Evolutionary conservation across 805 yeast genomes (phyloP), one percentile per base, ranked within the genome.

Genomic region (Saccharomycopsis vini): DNA sequence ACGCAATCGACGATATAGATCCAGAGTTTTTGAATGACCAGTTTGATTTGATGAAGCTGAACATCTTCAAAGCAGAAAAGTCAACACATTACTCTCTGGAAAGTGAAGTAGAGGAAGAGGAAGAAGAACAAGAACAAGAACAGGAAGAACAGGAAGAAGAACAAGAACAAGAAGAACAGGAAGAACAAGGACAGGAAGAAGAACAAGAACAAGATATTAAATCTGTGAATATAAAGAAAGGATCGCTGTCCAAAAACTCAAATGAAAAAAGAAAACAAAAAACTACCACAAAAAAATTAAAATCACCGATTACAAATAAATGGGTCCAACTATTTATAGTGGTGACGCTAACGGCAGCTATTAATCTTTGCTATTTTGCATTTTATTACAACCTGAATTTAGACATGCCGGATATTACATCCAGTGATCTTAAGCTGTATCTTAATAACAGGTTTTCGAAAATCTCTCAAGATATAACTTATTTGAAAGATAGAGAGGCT

Each of bases 361-460:
- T n/a, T n/a, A n/a, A n/a, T n/a, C n/a, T n/a, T n/a, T n/a, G n/a
- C n/a, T n/a, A n/a, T n/a, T n/a, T n/a, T n/a, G n/a, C n/a, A n/a
- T n/a, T n/a, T n/a, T n/a, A n/a, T n/a, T n/a, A n/a, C n/a, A n/a
- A n/a, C n/a, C n/a, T n/a, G n/a, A n/a, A n/a, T n/a, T n/a, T n/a
- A n/a, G n/a, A n/a, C n/a, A n/a, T n/a, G n/a, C n/a, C n/a, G 12
- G 29, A 7, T 9, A 26, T 7, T 12, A 9, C 12, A 26, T 12
- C 29, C 7, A 12, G 12, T 26, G 29, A 26, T 40, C 16, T 40
- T 28, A 40, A 21, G 23, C 28, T 32, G 36, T 44, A 38, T 20
- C 40, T 44, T 3, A 40, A 36, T n/a, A 44, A 36, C 15, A 42
- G 22, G 35, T 42, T 39, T 9, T 36, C 18, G 26, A 26, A 12